These are phyloP conservation scores for Rhododendron griersonianum DNA, from an alignment of 148 eudicot genomes.

Conservation along the genomic window DNA sequence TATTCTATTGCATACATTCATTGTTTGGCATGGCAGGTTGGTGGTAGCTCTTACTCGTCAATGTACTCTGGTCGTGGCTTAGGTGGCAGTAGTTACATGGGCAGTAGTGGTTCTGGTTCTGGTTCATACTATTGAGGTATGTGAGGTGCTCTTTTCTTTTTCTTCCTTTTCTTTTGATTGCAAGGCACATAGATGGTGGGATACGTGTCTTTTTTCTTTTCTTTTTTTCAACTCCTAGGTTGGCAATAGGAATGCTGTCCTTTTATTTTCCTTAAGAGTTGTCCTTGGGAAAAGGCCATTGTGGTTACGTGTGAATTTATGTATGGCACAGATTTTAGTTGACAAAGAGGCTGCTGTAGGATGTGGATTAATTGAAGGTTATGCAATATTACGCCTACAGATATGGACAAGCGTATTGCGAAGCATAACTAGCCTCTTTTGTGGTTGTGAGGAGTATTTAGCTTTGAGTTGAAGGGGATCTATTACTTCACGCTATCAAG, in stretches of 20 bases:
- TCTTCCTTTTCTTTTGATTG: not conserved
- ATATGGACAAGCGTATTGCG: not conserved
- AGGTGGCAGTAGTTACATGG: constrained; percentile 74
- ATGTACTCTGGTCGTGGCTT: constrained; percentile 70
- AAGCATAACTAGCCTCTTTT: constrained; percentile 7
- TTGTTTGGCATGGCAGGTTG: constrained; percentile 44
- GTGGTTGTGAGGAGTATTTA: constrained; percentile 4
- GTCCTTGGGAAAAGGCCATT: constrained; percentile 4
- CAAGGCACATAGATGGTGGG: not conserved
- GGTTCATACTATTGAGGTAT: constrained; percentile 73
- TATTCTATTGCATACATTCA: not conserved
- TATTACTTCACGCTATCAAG: not conserved
- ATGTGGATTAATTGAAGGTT: constrained; percentile 21
- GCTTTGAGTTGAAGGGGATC: constrained; percentile 13
- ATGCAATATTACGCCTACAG: constrained; percentile 7
- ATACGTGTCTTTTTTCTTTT: not conserved
- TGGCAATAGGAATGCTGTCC: not conserved
- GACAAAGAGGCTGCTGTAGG: constrained; percentile 27
- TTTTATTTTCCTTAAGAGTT: not conserved
- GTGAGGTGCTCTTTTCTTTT: not conserved
- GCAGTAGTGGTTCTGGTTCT: constrained; percentile 64
- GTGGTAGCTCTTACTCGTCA: constrained; percentile 85
- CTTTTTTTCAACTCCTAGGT: not conserved
- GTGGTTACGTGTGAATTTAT: constrained; percentile 21
- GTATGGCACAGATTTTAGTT: constrained; percentile 25